Conservation (phyloP, 192 early-diverging fungal genomes). For the Rhizophlyctis rosea region DNA sequence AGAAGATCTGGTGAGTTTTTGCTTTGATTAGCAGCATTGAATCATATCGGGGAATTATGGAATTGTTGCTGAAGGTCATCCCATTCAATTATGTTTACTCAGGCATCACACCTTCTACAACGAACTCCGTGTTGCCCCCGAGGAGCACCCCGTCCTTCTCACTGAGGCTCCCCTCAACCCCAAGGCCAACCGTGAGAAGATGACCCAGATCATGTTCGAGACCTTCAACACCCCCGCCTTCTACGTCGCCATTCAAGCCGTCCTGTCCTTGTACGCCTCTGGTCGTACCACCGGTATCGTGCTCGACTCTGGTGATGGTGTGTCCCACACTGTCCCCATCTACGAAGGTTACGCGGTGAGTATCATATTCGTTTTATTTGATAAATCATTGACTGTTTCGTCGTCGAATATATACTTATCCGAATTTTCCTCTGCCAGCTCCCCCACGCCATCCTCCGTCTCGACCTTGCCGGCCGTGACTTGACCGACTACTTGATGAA, state of each 20-base stretch:
- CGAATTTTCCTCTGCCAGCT: conserved; percentile 98
- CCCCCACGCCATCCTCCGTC: conserved; percentile 93
- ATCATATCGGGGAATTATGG: conserved; percentile 36
- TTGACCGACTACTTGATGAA: conserved; percentile 92
- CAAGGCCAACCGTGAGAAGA: conserved; percentile 98
- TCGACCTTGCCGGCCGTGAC: conserved; percentile 96
- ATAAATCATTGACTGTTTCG: conserved; percentile 97
- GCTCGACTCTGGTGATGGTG: conserved; percentile 63
- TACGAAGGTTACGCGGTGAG: conserved; percentile 66
- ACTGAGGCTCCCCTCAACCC: conserved; percentile 98
- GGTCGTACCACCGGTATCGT: conserved; percentile 54
- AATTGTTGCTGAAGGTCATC: conserved; percentile 32
- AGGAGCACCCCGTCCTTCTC: conserved; percentile 87
- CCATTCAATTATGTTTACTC: conserved; percentile 59
- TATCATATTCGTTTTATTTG: conserved; percentile 57
- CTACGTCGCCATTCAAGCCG: conserved; percentile 97
- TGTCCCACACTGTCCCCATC: conserved; percentile 62
- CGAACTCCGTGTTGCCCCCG: conserved; percentile 80
- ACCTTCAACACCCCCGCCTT: conserved; percentile 96
- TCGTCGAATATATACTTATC: conserved; percentile 97
- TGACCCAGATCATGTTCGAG: conserved; percentile 99
- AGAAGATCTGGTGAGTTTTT: conserved; percentile 53
- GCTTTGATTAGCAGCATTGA: background rate
- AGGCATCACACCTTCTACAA: conserved; percentile 93
- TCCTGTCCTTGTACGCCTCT: conserved; percentile 93